Conservation (phyloP, 2,329 filamentous ascomycete species). For the Aspergillus phoenicis region DNA sequence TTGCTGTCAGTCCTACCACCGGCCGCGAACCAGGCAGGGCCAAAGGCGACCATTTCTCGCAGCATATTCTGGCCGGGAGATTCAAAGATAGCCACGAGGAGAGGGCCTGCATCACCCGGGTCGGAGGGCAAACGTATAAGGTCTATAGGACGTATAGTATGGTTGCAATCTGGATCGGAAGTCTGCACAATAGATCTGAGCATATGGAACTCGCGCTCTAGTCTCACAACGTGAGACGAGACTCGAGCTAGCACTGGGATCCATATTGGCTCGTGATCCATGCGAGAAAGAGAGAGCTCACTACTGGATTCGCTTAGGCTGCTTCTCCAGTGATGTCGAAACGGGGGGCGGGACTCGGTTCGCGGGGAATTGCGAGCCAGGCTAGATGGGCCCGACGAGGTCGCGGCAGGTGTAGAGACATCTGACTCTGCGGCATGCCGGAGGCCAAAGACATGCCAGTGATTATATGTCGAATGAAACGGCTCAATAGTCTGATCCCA, state of each 20-base stretch:
- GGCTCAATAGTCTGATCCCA: slow-evolving; percentile 67
- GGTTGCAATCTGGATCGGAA: slow-evolving; percentile 70
- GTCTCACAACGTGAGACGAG: slow-evolving; percentile 76
- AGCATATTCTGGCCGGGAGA: slow-evolving; percentile 75
- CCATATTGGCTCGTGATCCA: slow-evolving; percentile 48
- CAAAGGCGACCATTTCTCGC: slow-evolving; percentile 70
- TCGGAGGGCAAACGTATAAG: slow-evolving; percentile 70
- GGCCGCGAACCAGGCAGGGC: slow-evolving; percentile 70
- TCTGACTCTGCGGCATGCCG: slow-evolving; percentile 58
- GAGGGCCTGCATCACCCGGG: slow-evolving; percentile 68
- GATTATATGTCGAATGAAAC: slow-evolving; percentile 72
- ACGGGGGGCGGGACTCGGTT: slow-evolving; percentile 42
- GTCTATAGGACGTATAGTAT: slow-evolving; percentile 80
- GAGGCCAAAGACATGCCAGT: slow-evolving; percentile 74
- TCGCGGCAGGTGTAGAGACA: slow-evolving; percentile 51
- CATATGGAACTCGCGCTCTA: slow-evolving; percentile 86
- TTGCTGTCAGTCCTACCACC: slow-evolving; percentile 52
- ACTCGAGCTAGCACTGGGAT: slow-evolving; percentile 76
- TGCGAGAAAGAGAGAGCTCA: slow-evolving; percentile 44
- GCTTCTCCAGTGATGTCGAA: slow-evolving; percentile 51
- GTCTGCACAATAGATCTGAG: slow-evolving; percentile 70
- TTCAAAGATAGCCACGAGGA: slow-evolving; percentile 81
- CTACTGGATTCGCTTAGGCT: slow-evolving; percentile 56
- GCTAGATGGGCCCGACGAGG: slow-evolving; percentile 47
- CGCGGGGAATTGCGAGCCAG: slow-evolving; percentile 48